phyloP scores from a whole-genome alignment of 345 rosid genomes.

The Nasturtium officinale region DNA sequence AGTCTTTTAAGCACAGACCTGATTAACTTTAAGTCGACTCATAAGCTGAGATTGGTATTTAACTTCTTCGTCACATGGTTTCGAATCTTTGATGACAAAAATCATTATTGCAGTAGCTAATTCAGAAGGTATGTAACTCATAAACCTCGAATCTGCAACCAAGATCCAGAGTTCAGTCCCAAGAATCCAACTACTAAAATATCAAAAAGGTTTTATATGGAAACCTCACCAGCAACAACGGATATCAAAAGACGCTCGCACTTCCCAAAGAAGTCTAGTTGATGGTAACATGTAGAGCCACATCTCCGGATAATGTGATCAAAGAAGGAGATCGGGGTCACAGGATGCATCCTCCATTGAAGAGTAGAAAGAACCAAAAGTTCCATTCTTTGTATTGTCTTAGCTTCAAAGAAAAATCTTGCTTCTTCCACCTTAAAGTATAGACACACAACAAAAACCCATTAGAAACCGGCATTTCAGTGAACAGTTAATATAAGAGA shows the following conservation, averaged over 20 bases:
- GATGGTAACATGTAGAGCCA: slow-evolving; percentile 57
- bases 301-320: slow-evolving; percentile 72
- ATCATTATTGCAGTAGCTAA: slow-evolving; percentile 81
- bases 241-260: slow-evolving; percentile 79
- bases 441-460: background rate
- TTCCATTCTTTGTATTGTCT: slow-evolving; percentile 92
- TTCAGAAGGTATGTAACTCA: slow-evolving; percentile 62
- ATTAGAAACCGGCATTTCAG: slow-evolving; percentile 10
- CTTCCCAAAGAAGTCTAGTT: slow-evolving; percentile 59
- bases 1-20: slow-evolving; percentile 51
- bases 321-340: slow-evolving; percentile 80
- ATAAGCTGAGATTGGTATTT: slow-evolving; percentile 64
- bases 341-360: slow-evolving; percentile 88
- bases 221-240: slow-evolving; percentile 67
- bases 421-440: slow-evolving; percentile 69
- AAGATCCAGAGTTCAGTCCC: slow-evolving; percentile 39
- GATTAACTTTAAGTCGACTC: slow-evolving; percentile 55
- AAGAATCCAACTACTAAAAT: background rate
- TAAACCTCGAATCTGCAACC: slow-evolving; percentile 69
- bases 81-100: slow-evolving; percentile 61
- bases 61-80: slow-evolving; percentile 50
- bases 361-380: slow-evolving; percentile 80
- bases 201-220: background rate
- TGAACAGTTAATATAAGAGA: slow-evolving; percentile 37
- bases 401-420: slow-evolving; percentile 72